A percentile compares a stretch with the other conserved stretches of the same genome.
Evolutionary conservation across 2,329 filamentous ascomycete species (phyloP).

Genomic region (Ophiostoma tasmaniense): DNA sequence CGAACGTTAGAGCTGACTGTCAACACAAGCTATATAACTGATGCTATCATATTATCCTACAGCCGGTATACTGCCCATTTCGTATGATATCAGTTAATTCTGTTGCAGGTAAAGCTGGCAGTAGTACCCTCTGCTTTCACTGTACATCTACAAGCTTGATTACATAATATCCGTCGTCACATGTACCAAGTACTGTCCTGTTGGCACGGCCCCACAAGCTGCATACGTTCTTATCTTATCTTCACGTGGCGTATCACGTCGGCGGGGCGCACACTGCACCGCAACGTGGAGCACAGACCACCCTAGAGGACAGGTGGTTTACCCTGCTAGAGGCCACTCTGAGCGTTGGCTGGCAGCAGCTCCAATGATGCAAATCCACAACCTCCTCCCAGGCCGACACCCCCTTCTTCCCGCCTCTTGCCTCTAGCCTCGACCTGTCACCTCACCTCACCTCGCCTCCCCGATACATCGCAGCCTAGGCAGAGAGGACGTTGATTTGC

Average conservation of each 20-base stretch:
- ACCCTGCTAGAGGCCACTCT: background rate
- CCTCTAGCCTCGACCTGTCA: conserved; percentile 3
- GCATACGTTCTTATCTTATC: background rate
- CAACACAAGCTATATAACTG: too few species aligned
- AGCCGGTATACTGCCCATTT: too few species aligned
- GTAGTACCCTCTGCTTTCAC: too few species aligned
- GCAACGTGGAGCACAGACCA: conserved; percentile 14
- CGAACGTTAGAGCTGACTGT: too few species aligned
- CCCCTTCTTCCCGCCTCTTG: background rate
- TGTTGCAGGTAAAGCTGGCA: too few species aligned
- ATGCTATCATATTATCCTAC: too few species aligned
- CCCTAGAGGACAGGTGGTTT: conserved; percentile 19
- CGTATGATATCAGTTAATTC: too few species aligned
- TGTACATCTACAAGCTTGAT: too few species aligned
- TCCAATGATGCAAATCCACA: conserved; percentile 18
- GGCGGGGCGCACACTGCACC: conserved; percentile 4
- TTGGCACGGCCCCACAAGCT: background rate
- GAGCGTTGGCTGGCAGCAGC: background rate
- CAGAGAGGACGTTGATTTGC: background rate
- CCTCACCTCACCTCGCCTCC: background rate
- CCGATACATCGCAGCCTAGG: background rate
- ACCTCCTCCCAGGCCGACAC: background rate
- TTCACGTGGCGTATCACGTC: background rate
- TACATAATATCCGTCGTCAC: too few species aligned
- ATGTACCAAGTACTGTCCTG: too few species aligned